These are phyloP conservation scores for Trichoderma parareesei DNA, from an alignment of 495 filamentous ascomycete genomes.

Conservation along the genomic window DNA sequence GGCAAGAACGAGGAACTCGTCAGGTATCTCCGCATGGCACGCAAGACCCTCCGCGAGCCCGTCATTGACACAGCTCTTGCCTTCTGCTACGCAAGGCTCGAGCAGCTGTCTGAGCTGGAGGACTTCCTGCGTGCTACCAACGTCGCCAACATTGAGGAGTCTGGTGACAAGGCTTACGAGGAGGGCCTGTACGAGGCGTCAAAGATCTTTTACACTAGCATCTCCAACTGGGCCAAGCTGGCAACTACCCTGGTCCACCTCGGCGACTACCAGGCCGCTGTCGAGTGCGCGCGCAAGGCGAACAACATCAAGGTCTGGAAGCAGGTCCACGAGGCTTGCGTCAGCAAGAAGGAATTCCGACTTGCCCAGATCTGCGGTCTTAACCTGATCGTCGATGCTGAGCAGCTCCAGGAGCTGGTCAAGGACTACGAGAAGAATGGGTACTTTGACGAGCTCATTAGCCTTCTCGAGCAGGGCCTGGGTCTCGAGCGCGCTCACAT, in stretches of 20 bases:
- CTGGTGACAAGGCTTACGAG: conserved; percentile 93
- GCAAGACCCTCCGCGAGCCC: conserved; percentile 91
- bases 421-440: conserved; percentile 95
- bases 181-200: conserved; percentile 93
- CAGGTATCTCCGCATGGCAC: conserved; percentile 94
- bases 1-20: conserved; percentile 98
- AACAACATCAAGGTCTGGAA: conserved; percentile 99
- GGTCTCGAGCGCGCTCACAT: conserved; percentile 74
- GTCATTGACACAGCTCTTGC: conserved; percentile 89
- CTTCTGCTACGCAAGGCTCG: conserved; percentile 84
- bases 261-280: conserved; percentile 93
- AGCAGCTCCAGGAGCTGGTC: conserved; percentile 88
- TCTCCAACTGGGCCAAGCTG: conserved; percentile 99
- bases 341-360: conserved; percentile 97
- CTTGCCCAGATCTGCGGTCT: conserved; percentile 98
- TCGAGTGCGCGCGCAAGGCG: conserved; percentile 97
- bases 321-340: conserved; percentile 95
- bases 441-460: conserved; percentile 97
- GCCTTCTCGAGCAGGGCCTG: conserved; percentile 88
- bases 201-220: conserved; percentile 97
- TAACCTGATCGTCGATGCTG: conserved; percentile 96
- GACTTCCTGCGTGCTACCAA: conserved; percentile 94
- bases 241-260: conserved; percentile 95
- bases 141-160: conserved; percentile 89
- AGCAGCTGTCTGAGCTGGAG: conserved; percentile 88